Evolutionary conservation across 2,329 filamentous ascomycete species (phyloP).

Genomic region (Colletotrichum neosansevieriae): DNA sequence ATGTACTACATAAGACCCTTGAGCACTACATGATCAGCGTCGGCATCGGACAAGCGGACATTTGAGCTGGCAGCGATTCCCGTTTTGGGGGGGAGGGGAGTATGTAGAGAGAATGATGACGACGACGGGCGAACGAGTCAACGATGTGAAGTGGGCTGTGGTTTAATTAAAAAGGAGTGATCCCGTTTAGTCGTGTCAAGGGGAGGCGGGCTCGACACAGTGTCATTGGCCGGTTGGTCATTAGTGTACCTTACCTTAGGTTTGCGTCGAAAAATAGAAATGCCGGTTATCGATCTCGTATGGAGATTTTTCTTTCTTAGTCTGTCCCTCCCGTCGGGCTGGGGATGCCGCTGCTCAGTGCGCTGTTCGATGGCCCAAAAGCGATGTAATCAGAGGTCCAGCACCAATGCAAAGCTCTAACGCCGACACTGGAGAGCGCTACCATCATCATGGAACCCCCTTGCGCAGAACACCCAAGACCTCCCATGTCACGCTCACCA

Average conservation of each 20-base stretch:
- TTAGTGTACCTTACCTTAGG: too few species aligned
- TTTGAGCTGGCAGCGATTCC: constrained; percentile 11
- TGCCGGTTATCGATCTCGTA: constrained; percentile 40
- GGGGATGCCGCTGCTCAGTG: not conserved
- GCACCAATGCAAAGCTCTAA: not conserved
- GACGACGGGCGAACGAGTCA: constrained; percentile 15
- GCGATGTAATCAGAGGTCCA: constrained; percentile 12
- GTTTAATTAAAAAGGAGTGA: constrained; percentile 27
- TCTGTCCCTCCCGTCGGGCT: not conserved
- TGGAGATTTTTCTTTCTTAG: constrained; percentile 22
- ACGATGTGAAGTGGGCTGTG: constrained; percentile 26
- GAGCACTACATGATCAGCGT: not conserved
- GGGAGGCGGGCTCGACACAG: constrained; percentile 12
- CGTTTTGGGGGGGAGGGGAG: not conserved
- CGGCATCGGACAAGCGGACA: constrained; percentile 9
- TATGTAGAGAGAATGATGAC: not conserved
- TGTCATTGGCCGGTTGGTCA: too few species aligned
- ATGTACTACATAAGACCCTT: not conserved
- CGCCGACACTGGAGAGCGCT: constrained; percentile 24
- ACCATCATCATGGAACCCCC: constrained; percentile 8
- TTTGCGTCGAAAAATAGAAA: constrained; percentile 39
- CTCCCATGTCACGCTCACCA: constrained; percentile 12
- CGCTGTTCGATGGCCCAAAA: constrained; percentile 15
- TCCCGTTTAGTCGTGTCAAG: constrained; percentile 24
- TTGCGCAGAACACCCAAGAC: constrained; percentile 17